Evolutionary conservation across 2,329 filamentous ascomycete genomes (phyloP).

Genomic region (Sclerotiophoma versabilis): DNA sequence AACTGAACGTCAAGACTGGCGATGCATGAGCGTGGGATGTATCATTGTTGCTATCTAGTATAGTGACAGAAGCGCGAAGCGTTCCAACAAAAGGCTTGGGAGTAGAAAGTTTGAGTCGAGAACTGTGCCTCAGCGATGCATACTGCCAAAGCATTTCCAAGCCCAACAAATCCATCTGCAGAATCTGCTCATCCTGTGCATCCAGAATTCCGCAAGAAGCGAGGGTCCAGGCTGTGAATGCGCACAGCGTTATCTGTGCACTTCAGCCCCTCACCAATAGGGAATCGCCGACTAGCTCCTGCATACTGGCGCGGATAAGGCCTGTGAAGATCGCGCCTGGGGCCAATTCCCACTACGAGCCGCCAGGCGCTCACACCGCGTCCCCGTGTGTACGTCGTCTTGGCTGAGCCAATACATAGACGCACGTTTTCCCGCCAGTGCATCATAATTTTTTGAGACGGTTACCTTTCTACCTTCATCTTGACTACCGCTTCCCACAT

Average conservation of each 20-base stretch:
- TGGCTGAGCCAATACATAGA: conserved; percentile 44
- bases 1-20: not conserved
- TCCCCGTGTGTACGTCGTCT: conserved; percentile 22
- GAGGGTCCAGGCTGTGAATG: conserved; percentile 9
- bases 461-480: conserved; percentile 14
- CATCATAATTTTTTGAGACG: conserved; percentile 25
- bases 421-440: conserved; percentile 39
- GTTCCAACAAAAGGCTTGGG: not conserved
- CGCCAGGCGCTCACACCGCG: conserved; percentile 12
- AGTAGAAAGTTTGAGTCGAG: not conserved
- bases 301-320: conserved; percentile 18
- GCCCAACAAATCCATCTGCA: conserved; percentile 14
- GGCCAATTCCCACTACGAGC: conserved; percentile 18
- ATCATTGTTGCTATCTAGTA: conserved; percentile 6
- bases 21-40: conserved; percentile 8
- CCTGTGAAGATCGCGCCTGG: conserved; percentile 21
- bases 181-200: conserved; percentile 12
- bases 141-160: not conserved
- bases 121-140: conserved; percentile 3
- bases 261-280: conserved; percentile 12
- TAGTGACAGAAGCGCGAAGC: not conserved
- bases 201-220: conserved; percentile 6
- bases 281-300: conserved; percentile 15
- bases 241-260: conserved; percentile 20
- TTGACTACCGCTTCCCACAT: conserved; percentile 12